Evolutionary conservation across 2,329 filamentous ascomycete species (phyloP).

Genomic region (Aspergillus phoenicis): DNA sequence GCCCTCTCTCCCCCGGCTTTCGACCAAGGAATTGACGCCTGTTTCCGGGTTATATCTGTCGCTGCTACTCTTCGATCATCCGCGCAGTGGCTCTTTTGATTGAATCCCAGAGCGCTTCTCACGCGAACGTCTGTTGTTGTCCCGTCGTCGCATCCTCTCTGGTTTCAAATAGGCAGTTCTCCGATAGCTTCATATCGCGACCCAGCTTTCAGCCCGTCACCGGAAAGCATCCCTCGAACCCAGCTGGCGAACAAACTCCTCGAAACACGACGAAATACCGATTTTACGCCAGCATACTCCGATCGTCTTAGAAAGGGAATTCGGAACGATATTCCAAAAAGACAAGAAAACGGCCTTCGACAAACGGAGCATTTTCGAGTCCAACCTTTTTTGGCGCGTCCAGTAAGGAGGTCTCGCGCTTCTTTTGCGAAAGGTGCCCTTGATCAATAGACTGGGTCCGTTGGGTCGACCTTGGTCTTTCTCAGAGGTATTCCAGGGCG

Average conservation of each 20-base stretch:
- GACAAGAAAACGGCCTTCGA: neutral
- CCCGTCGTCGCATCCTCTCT: slow-evolving; percentile 22
- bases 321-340: neutral
- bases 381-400: neutral
- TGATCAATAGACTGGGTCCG: neutral
- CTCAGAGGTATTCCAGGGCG: neutral
- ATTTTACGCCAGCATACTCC: neutral
- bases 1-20: slow-evolving; percentile 14
- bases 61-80: slow-evolving; percentile 9
- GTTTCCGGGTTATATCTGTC: slow-evolving; percentile 8
- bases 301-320: neutral
- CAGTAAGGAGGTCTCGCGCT: neutral
- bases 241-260: neutral
- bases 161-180: slow-evolving; percentile 13
- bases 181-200: slow-evolving; percentile 25
- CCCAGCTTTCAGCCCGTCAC: slow-evolving; percentile 15
- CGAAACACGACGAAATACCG: neutral
- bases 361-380: neutral
- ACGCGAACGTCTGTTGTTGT: slow-evolving; percentile 15
- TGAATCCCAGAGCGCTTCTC: neutral
- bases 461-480: neutral
- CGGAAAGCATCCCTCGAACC: slow-evolving; percentile 4
- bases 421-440: neutral
- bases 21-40: slow-evolving; percentile 23
- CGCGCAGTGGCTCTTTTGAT: slow-evolving; percentile 12